Base-by-base conservation (phyloP, 495 filamentous ascomycete genomes). In the Bryoglossum gracile region DNA sequence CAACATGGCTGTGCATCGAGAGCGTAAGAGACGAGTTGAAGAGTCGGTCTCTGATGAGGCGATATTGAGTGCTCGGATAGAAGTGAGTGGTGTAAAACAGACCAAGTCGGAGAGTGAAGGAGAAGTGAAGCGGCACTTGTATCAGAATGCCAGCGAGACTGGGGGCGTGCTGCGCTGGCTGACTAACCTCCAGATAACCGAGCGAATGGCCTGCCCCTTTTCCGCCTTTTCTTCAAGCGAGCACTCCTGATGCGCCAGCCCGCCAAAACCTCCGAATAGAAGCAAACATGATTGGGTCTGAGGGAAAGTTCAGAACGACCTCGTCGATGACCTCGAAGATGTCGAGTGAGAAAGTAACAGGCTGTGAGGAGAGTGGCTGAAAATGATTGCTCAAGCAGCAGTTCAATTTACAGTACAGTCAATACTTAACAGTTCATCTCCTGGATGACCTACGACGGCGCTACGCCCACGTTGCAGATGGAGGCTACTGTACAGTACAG, bases 101-200 rank as follows among this genome's bases (percentile, higher is more conserved):
- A 24, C 21, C 11, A 6, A 3, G 38, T 42, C 8, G 10, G 28
- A 44, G 28, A 30, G n/a, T 11, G 25, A 25, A 33, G 14, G 24
- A 23, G 35, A 19, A 1, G 43, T 43, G 41, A 43, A 32, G 41
- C 41, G 14, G 24, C n/a, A 23, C 41, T 13, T 4, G 41, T 43
- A 32, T 43, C 41, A 43, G 41, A 43, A 6, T 32, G 14, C 4
- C 19, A 9, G 8, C 6, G 41, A 3, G 38, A n/a, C 21, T 23
- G 13, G 38, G 38, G 38, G 18, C 19, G 10, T 16, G 14, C 19
- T 4, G 21, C 38, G n/a, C n/a, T n/a, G n/a, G n/a, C n/a, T n/a
- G n/a, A n/a, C 38, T 23, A 42, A 16, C 25, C 38, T 23, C 22
- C 14, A n/a, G n/a, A 10, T 3, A n/a, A 3, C 38, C 4, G 22